Percentiles rank a stretch among this genome's conserved stretches.
These are phyloP conservation scores for Haplosporangium sp. DNA, from an alignment of 371 early-diverging fungal species.

Conservation along the genomic window DNA sequence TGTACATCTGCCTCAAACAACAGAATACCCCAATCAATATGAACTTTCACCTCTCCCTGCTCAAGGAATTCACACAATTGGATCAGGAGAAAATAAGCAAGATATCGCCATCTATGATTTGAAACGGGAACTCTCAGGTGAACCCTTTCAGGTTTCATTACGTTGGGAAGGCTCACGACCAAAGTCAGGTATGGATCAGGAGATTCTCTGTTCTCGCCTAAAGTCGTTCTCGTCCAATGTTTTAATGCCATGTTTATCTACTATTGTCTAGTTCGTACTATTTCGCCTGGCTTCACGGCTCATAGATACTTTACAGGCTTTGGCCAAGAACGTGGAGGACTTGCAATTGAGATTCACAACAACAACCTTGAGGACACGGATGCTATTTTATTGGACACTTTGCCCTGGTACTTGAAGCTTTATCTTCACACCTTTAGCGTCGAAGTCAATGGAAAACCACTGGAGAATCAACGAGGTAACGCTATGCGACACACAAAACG, in stretches of 20 bases:
- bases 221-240: no score
- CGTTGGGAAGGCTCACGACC: slow-evolving; percentile 34
- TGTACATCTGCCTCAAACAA: slow-evolving; percentile 58
- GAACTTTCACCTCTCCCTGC: slow-evolving; percentile 54
- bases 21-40: slow-evolving; percentile 50
- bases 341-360: slow-evolving; percentile 80
- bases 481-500: neutral
- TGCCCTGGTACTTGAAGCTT: slow-evolving; percentile 94
- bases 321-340: slow-evolving; percentile 89
- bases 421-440: slow-evolving; percentile 89
- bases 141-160: slow-evolving; percentile 57
- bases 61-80: slow-evolving; percentile 20
- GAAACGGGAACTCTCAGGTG: neutral
- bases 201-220: no score
- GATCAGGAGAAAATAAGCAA: slow-evolving; percentile 19
- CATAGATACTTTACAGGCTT: slow-evolving; percentile 84
- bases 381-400: slow-evolving; percentile 78
- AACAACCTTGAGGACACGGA: slow-evolving; percentile 59
- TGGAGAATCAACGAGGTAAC: slow-evolving; percentile 25
- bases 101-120: slow-evolving; percentile 59
- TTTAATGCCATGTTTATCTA: no score
- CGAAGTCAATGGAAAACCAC: slow-evolving; percentile 53
- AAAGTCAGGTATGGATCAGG: slow-evolving; percentile 24
- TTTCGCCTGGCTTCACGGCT: slow-evolving; percentile 68
- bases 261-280: slow-evolving; percentile 14